Percentiles rank a stretch among this genome's conserved stretches.
phyloP scores from a whole-genome alignment of 208 protist genomes.

The Acanthamoeba healyi region DNA sequence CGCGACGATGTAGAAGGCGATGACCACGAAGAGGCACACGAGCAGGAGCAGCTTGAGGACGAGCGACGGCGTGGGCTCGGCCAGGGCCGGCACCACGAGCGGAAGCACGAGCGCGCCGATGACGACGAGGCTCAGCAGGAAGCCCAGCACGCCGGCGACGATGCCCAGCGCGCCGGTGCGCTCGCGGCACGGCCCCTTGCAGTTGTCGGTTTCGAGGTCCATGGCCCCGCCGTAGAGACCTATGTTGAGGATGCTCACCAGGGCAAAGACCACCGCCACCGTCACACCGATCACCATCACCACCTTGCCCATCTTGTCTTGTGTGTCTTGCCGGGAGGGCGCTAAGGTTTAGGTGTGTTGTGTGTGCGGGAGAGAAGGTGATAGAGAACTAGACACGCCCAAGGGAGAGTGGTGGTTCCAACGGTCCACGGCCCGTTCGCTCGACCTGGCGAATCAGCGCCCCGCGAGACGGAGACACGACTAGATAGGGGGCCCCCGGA shows the following conservation, averaged over 20 bases:
- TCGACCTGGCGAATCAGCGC: too few species aligned
- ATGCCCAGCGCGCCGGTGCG: conserved; percentile 8
- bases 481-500: too few species aligned
- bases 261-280: neutral
- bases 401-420: neutral
- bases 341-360: neutral
- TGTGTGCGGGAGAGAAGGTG: neutral
- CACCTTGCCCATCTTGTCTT: neutral
- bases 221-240: conserved; percentile 29
- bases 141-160: conserved; percentile 36
- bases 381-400: neutral
- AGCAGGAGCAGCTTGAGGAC: neutral
- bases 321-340: neutral
- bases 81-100: neutral
- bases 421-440: too few species aligned
- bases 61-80: neutral
- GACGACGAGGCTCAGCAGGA: neutral
- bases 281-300: neutral
- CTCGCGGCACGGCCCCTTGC: neutral
- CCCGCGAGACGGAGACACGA: too few species aligned
- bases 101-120: neutral
- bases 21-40: neutral
- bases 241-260: conserved; percentile 14
- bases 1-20: neutral
- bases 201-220: neutral